A percentile compares a stretch with the other conserved stretches of the same genome.
phyloP scores from a whole-genome alignment of 352 stramenopile genomes.

The Phytophthora kernoviae region DNA sequence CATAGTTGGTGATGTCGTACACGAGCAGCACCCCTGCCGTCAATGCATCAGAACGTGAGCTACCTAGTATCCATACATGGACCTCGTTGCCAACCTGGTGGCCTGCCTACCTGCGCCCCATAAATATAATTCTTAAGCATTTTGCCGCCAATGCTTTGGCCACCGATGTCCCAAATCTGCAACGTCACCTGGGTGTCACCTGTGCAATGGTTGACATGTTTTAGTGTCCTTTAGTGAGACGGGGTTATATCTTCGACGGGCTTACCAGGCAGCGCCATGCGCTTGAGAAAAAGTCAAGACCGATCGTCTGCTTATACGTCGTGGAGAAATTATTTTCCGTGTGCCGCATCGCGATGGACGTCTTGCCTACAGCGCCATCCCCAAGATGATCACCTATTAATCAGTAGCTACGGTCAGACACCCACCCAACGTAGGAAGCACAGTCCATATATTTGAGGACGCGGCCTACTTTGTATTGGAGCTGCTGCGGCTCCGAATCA shows the following conservation, averaged over 20 bases:
- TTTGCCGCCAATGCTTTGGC: constrained; percentile 88
- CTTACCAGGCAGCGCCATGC: constrained; percentile 85
- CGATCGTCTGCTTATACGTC: constrained; percentile 95
- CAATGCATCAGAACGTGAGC: too few species aligned
- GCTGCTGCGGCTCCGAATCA: constrained; percentile 79
- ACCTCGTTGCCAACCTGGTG: too few species aligned
- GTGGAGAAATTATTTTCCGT: constrained; percentile 93
- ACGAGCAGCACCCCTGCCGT: constrained; percentile 88
- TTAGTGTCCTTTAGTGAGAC: background rate
- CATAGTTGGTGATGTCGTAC: constrained; percentile 97
- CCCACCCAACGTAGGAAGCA: background rate
- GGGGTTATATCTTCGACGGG: background rate
- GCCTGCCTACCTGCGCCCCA: constrained; percentile 79
- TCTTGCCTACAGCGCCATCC: constrained; percentile 95
- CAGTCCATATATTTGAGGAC: background rate
- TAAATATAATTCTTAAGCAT: constrained; percentile 95
- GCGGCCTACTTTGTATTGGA: constrained; percentile 82
- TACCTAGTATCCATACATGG: background rate
- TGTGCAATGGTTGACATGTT: constrained; percentile 23
- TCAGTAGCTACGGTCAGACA: background rate
- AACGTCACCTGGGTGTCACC: constrained; percentile 91
- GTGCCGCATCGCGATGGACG: constrained; percentile 93
- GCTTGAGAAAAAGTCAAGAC: constrained; percentile 96
- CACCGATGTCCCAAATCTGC: constrained; percentile 96
- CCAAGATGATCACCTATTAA: constrained; percentile 92